Evolutionary conservation across 1,284 basidiomycete genomes (phyloP).

Genomic region (Sparassis latifolia): DNA sequence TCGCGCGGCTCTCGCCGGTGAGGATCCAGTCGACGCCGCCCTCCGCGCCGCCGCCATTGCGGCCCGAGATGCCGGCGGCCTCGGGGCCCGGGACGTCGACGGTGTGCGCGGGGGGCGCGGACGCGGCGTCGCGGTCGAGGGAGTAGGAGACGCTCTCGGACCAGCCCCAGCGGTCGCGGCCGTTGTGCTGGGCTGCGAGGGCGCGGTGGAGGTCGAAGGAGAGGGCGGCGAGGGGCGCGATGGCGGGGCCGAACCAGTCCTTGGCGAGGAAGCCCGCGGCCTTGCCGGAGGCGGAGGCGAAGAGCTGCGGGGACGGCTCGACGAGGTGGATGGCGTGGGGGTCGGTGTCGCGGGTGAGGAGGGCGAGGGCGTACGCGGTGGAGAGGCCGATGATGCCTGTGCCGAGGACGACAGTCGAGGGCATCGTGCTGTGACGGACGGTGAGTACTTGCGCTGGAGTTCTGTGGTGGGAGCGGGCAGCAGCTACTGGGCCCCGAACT

Average conservation of each 20-base stretch:
- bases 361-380: conserved; percentile 43
- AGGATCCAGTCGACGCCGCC: conserved; percentile 20
- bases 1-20: conserved; percentile 18
- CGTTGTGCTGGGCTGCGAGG: conserved; percentile 45
- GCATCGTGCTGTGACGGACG: conserved; percentile 16
- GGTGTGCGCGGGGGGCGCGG: not conserved
- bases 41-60: not conserved
- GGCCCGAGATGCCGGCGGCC: not conserved
- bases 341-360: conserved; percentile 5
- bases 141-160: conserved; percentile 29
- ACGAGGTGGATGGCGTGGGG: conserved; percentile 28
- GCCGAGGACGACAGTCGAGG: conserved; percentile 31
- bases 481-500: not conserved
- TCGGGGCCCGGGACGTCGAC: conserved; percentile 3
- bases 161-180: conserved; percentile 52
- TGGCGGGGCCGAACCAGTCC: conserved; percentile 53
- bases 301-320: conserved; percentile 28
- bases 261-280: conserved; percentile 60
- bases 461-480: not conserved
- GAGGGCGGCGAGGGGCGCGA: conserved; percentile 44
- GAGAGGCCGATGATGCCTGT: conserved; percentile 57
- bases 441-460: not conserved
- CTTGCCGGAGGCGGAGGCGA: conserved; percentile 50
- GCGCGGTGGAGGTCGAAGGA: conserved; percentile 53
- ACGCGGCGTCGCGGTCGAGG: conserved; percentile 19